A percentile compares a stretch with the other conserved stretches of the same genome.
Evolutionary conservation across 2,329 filamentous ascomycete species (phyloP).

Genomic region (Ophiosphaerella narmari): DNA sequence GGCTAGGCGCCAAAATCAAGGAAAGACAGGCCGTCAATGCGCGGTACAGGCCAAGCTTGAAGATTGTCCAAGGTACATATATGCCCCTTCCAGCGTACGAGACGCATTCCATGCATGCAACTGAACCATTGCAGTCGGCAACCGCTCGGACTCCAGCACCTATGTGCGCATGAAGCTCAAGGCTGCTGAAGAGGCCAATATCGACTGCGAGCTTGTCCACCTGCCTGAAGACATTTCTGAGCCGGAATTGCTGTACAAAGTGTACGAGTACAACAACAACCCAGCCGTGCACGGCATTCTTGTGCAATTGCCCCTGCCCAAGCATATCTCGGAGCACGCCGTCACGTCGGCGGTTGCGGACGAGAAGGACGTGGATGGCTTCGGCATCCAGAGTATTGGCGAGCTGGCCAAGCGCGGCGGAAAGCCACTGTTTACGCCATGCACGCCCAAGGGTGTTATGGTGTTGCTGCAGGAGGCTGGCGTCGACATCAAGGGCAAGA

Average conservation of each 20-base stretch:
- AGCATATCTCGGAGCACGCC: conserved; percentile 85
- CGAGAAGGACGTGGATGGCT: conserved; percentile 98
- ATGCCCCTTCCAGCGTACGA: conserved; percentile 4
- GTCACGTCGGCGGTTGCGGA: conserved; percentile 89
- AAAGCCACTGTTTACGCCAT: conserved; percentile 85
- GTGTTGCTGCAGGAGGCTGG: conserved; percentile 82
- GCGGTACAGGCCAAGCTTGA: conserved; percentile 84
- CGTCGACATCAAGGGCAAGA: conserved; percentile 83
- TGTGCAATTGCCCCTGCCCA: conserved; percentile 88
- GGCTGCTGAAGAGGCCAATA: conserved; percentile 92
- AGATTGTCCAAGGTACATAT: conserved; percentile 85
- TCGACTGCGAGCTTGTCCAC: conserved; percentile 83
- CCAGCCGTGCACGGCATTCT: conserved; percentile 85
- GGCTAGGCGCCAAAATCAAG: conserved; percentile 77
- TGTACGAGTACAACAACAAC: conserved; percentile 85
- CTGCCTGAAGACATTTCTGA: conserved; percentile 82
- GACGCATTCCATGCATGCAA: conserved; percentile 3
- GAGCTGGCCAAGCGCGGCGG: conserved; percentile 96
- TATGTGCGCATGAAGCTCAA: conserved; percentile 99
- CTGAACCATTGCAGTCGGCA: conserved; percentile 67
- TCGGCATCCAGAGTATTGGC: conserved; percentile 91
- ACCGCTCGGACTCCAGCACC: conserved; percentile 90
- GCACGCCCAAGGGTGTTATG: conserved; percentile 98
- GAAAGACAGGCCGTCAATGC: conserved; percentile 82
- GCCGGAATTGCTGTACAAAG: conserved; percentile 81